Percentiles rank a stretch among this genome's conserved stretches.
Conservation (phyloP, 2,329 filamentous ascomycete species). For the Claviceps purpurea region DNA sequence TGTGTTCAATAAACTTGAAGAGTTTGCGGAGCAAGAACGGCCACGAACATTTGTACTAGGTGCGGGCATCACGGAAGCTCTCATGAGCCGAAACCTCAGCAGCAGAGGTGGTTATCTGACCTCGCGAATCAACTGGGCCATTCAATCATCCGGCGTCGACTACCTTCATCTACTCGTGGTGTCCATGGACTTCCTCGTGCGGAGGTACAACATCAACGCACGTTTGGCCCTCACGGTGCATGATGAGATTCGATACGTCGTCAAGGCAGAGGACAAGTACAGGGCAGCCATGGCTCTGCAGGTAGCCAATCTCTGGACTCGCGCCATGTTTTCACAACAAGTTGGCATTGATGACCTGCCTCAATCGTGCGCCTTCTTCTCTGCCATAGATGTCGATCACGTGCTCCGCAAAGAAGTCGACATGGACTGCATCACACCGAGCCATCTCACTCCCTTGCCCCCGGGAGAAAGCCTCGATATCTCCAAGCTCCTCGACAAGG, state of each 20-base stretch:
- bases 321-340: constrained; percentile 94
- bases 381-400: constrained; percentile 85
- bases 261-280: constrained; percentile 75
- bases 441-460: constrained; percentile 62
- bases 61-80: constrained; percentile 88
- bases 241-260: constrained; percentile 92
- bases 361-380: constrained; percentile 90
- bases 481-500: constrained; percentile 58
- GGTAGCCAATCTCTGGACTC: constrained; percentile 88
- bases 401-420: constrained; percentile 97
- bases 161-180: constrained; percentile 91
- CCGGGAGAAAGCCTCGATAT: constrained; percentile 86
- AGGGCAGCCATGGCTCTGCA: constrained; percentile 85
- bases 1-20: constrained; percentile 95
- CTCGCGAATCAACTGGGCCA: constrained; percentile 96
- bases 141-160: constrained; percentile 93
- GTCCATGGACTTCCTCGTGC: constrained; percentile 83
- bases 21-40: constrained; percentile 88
- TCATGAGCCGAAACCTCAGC: constrained; percentile 76
- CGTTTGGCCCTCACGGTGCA: constrained; percentile 89
- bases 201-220: constrained; percentile 72
- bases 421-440: constrained; percentile 93
- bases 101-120: constrained; percentile 88
- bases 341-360: constrained; percentile 92
- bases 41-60: constrained; percentile 86